These are phyloP conservation scores for Exophiala dermatitidis DNA, from an alignment of 2,329 filamentous ascomycete species.

Conservation along the genomic window DNA sequence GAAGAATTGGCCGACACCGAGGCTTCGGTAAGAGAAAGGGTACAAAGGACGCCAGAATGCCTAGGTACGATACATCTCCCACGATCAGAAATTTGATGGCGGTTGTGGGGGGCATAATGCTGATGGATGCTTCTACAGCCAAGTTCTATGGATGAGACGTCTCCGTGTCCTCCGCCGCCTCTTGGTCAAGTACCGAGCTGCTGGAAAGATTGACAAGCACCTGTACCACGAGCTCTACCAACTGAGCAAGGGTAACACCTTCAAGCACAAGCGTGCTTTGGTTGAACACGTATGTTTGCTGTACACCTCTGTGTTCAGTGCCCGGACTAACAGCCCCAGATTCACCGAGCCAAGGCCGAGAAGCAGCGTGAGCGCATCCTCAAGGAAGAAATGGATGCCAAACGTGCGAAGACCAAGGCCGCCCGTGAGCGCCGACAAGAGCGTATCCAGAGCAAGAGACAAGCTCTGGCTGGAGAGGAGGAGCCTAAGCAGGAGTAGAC, in stretches of 20 bases:
- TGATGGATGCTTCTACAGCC: constrained; percentile 47
- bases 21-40: constrained; percentile 99
- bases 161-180: constrained; percentile 98
- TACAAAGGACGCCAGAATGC: constrained; percentile 99
- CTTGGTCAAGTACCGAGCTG: constrained; percentile 98
- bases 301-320: constrained; percentile 25
- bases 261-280: constrained; percentile 99
- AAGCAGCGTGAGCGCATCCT: constrained; percentile 90
- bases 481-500: constrained; percentile 29
- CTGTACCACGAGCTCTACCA: constrained; percentile 99
- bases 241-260: constrained; percentile 99
- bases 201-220: constrained; percentile 99
- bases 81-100: not conserved
- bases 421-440: constrained; percentile 97
- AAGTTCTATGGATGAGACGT: constrained; percentile 99
- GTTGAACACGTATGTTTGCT: constrained; percentile 86
- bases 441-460: constrained; percentile 84
- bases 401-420: constrained; percentile 99
- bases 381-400: constrained; percentile 99
- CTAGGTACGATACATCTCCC: constrained; percentile 60
- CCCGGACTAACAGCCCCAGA: constrained; percentile 50
- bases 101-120: not conserved
- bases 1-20: constrained; percentile 93
- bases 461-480: constrained; percentile 69
- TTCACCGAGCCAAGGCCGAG: constrained; percentile 99